Base-by-base conservation (phyloP, 1,284 basidiomycete genomes). In the Afroboletus lepidellus region DNA sequence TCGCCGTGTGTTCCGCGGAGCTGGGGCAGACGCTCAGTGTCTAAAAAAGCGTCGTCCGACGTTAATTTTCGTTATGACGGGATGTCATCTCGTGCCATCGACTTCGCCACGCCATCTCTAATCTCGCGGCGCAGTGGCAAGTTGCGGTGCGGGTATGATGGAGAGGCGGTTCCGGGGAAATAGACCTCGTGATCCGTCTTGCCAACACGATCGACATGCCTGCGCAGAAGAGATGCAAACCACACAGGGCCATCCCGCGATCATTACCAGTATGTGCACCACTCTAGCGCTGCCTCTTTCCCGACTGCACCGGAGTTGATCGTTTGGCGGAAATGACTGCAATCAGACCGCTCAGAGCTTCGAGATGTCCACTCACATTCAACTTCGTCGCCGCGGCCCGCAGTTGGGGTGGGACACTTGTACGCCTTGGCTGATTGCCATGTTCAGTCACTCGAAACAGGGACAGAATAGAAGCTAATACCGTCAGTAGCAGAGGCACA, bases 1-100 rank as follows among this genome's bases (percentile, higher is more conserved):
- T 29, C 32, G 18, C 39, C 47, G 25, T 42, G 15, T 34, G 30
- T 41, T 25, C 50, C 50, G 50, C 50, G 50, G 50, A 52, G 46
- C 38, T 50, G 20, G 21, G 23, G 38, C 13, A 16, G 33, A 18
- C 46, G 37, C 30, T 49, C 37, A 34, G 18, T 18, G 23, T 27
- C 32, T 34, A 8, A 20, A 30, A 34, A 34, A 24, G 8, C 24
- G 38, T 8, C 21, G 36, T 41, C 23, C 23, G 21, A 30, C 21
- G 21, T 29, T 30, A 11, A 24, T 34, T 15, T 23, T 24, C 9
- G 21, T 39, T 8, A 39, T n/a, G 34, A 25, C 20, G 37, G 11
- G 32, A 29, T 30, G 13, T 20, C 18, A 32, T 13, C 23, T 38
- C 45, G 15, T 36, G 24, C 34, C n/a, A 36, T 37, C 20, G 5